phyloP scores from a whole-genome alignment of 163 green algal genomes.

The Scenedesmus sp. region DNA sequence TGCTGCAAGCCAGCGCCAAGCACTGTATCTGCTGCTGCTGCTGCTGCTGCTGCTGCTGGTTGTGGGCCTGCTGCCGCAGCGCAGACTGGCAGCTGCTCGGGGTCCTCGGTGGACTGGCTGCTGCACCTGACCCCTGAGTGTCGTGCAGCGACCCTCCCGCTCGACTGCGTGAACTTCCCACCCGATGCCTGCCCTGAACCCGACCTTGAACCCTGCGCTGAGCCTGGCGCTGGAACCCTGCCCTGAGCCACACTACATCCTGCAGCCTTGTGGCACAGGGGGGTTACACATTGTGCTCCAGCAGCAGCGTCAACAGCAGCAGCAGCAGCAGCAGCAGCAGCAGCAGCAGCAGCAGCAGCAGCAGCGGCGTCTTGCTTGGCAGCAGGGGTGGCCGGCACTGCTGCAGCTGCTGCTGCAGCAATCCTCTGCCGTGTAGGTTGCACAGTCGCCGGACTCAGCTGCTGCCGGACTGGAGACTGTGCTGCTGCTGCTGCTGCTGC shows the following conservation, averaged over 20 bases:
- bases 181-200: background rate
- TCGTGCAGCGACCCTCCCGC: background rate
- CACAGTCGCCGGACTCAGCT: background rate
- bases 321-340: conserved; percentile 6
- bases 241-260: background rate
- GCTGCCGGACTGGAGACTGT: too few species aligned
- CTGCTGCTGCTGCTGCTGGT: background rate
- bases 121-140: conserved; percentile 6
- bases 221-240: background rate
- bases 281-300: background rate
- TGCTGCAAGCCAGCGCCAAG: too few species aligned
- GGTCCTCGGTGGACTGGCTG: conserved; percentile 46
- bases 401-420: conserved; percentile 21
- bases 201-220: conserved; percentile 14
- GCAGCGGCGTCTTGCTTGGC: background rate
- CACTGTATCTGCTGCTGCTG: conserved; percentile 19
- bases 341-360: background rate
- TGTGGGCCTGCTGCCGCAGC: background rate
- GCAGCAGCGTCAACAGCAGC: conserved; percentile 4
- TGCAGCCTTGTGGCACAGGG: background rate
- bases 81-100: conserved; percentile 3
- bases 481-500: background rate
- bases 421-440: background rate
- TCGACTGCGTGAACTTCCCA: conserved; percentile 40
- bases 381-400: background rate